Evolutionary conservation across 805 yeast genomes (phyloP).

Genomic region (Saturnispora gosingensis): DNA sequence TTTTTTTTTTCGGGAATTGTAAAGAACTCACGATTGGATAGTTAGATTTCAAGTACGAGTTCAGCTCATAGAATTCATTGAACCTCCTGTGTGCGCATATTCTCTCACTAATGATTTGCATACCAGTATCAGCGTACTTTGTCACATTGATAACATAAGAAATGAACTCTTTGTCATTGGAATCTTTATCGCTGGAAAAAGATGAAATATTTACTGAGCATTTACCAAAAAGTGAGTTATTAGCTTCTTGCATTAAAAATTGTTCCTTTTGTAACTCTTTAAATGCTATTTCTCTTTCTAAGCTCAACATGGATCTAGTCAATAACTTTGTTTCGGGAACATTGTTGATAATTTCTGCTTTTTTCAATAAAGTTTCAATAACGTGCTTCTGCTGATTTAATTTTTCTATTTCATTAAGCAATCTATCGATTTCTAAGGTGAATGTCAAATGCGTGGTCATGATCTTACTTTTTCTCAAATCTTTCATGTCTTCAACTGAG

Average conservation of each 20-base stretch:
- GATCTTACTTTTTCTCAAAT: background rate
- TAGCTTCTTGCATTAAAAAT: conserved; percentile 72
- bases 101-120: conserved; percentile 44
- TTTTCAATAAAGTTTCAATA: conserved; percentile 56
- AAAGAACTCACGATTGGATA: conserved; percentile 43
- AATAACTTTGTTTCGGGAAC: conserved; percentile 58
- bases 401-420: conserved; percentile 48
- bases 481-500: background rate
- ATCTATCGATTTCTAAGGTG: conserved; percentile 54
- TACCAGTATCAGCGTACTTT: conserved; percentile 29
- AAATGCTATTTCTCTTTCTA: conserved; percentile 61
- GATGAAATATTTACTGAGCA: conserved; percentile 46
- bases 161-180: conserved; percentile 47
- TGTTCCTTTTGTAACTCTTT: conserved; percentile 75
- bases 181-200: conserved; percentile 45
- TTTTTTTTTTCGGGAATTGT: conserved; percentile 50
- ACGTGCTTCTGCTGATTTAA: conserved; percentile 55
- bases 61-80: conserved; percentile 69
- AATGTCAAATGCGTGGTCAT: conserved; percentile 28
- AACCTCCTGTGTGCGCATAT: conserved; percentile 91
- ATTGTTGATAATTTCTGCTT: conserved; percentile 81
- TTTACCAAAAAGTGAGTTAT: conserved; percentile 64
- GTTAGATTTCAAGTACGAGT: conserved; percentile 48
- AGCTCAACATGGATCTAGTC: conserved; percentile 54
- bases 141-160: conserved; percentile 73